phyloP scores from a whole-genome alignment of 2,329 filamentous ascomycete genomes.

The Aspergillus ochraceoroseus region DNA sequence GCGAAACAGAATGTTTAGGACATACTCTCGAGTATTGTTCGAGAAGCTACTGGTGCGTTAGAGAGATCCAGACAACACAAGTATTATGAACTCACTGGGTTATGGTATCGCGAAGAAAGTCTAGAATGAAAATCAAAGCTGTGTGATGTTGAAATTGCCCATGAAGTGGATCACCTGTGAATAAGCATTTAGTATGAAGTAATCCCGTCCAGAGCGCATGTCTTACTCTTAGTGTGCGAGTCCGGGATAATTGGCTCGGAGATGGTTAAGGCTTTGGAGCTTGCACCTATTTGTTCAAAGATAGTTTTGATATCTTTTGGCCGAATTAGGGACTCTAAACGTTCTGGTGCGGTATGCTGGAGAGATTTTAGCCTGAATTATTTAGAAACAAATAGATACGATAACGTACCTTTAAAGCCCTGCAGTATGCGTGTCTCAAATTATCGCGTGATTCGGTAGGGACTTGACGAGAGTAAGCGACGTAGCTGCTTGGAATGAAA shows the following conservation, averaged over 20 bases:
- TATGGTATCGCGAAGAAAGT: constrained; percentile 31
- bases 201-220: not conserved
- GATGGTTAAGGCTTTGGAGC: constrained; percentile 42
- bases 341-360: constrained; percentile 28
- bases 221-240: constrained; percentile 22
- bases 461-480: constrained; percentile 31
- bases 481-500: not conserved
- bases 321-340: constrained; percentile 37
- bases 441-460: constrained; percentile 53
- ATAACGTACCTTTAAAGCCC: constrained; percentile 48
- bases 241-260: constrained; percentile 29
- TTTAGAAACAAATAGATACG: not conserved
- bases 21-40: constrained; percentile 29
- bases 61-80: constrained; percentile 2
- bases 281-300: constrained; percentile 57
- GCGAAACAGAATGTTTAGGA: constrained; percentile 34
- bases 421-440: constrained; percentile 58
- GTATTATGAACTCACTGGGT: constrained; percentile 25
- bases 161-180: constrained; percentile 11
- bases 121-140: constrained; percentile 33
- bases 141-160: constrained; percentile 16
- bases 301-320: constrained; percentile 45
- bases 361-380: constrained; percentile 13
- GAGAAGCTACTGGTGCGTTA: constrained; percentile 29
- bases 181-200: not conserved